Evolutionary conservation across 1,284 basidiomycete genomes (phyloP).

Genomic region (Trichosporon coremiiforme): DNA sequence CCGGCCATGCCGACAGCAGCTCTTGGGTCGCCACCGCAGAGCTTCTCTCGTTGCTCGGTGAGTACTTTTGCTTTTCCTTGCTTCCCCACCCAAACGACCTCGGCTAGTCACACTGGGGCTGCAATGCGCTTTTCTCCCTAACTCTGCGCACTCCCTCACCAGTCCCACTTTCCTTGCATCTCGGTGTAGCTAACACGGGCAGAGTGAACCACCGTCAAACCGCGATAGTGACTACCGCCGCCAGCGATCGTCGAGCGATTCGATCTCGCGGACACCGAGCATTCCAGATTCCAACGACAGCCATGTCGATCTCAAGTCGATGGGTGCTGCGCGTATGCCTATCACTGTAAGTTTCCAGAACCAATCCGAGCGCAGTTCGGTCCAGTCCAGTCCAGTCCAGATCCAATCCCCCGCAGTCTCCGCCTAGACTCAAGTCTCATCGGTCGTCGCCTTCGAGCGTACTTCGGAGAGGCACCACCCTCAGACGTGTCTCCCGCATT

Average conservation of each 20-base stretch:
- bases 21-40: slow-evolving; percentile 16
- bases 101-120: not conserved
- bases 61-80: not conserved
- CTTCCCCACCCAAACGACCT: not conserved
- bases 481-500: not conserved
- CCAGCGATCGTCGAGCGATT: slow-evolving; percentile 25
- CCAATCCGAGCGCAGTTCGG: not conserved
- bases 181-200: slow-evolving; percentile 5
- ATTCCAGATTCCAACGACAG: slow-evolving; percentile 24
- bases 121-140: not conserved
- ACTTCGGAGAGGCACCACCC: not conserved
- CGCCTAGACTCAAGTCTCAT: not conserved
- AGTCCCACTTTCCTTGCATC: not conserved
- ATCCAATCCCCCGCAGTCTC: not conserved
- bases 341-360: slow-evolving; percentile 29
- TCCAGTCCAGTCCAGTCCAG: not conserved
- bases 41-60: slow-evolving; percentile 26
- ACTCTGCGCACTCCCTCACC: not conserved
- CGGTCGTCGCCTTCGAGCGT: not conserved
- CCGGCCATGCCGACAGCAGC: slow-evolving; percentile 1
- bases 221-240: slow-evolving; percentile 23
- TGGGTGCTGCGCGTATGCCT: slow-evolving; percentile 23
- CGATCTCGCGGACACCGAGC: slow-evolving; percentile 26
- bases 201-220: slow-evolving; percentile 28
- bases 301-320: slow-evolving; percentile 27